phyloP scores from a whole-genome alignment of 1,139 yeast genomes.

The Pneumocystis jirovecii region DNA sequence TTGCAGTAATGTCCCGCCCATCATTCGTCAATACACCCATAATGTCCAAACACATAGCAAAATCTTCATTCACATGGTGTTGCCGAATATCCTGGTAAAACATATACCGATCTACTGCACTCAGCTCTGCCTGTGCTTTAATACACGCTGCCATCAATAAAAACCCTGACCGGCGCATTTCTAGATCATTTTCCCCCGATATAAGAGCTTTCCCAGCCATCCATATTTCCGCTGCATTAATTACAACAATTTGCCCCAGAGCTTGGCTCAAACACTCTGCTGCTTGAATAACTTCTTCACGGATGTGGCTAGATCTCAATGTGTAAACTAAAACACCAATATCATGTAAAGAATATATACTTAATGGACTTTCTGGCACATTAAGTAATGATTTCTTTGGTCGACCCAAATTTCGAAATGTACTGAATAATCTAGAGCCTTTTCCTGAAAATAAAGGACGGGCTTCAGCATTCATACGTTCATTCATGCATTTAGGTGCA shows the following conservation, averaged over 20 bases:
- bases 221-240: constrained; percentile 35
- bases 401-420: background rate
- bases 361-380: background rate
- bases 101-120: constrained; percentile 34
- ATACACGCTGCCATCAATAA: constrained; percentile 44
- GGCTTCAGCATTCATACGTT: background rate
- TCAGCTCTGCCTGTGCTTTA: constrained; percentile 32
- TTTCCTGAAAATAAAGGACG: background rate
- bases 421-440: background rate
- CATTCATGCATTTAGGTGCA: no score
- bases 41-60: constrained; percentile 41
- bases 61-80: constrained; percentile 39
- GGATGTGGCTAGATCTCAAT: background rate
- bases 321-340: background rate
- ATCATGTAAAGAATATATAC: background rate
- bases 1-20: constrained; percentile 37
- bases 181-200: constrained; percentile 28
- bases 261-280: background rate
- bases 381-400: background rate
- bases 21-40: constrained; percentile 40
- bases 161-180: constrained; percentile 40
- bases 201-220: constrained; percentile 47
- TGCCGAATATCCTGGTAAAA: constrained; percentile 47
- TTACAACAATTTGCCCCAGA: background rate
- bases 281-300: background rate